Percentiles rank a stretch among this genome's conserved stretches.
These are phyloP conservation scores for Picochlorum sp. DNA, from an alignment of 139 green algal species.

Conservation along the genomic window DNA sequence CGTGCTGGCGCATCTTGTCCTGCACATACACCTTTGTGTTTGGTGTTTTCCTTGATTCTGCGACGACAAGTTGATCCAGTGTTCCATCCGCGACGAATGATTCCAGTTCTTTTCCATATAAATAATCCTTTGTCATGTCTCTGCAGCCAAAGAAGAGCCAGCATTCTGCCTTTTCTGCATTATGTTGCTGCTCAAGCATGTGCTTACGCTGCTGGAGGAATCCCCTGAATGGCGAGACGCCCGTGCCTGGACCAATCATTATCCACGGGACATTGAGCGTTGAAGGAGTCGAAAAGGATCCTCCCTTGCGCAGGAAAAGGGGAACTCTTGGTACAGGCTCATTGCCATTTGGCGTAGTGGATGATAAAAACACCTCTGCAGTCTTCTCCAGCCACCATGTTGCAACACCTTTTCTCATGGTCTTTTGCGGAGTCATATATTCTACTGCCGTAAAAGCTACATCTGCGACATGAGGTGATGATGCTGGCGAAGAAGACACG, in stretches of 20 bases:
- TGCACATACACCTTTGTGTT: conserved; percentile 76
- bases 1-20: conserved; percentile 64
- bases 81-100: conserved; percentile 51
- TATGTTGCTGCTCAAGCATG: not conserved
- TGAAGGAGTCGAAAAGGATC: conserved; percentile 53
- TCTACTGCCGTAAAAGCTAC: conserved; percentile 73
- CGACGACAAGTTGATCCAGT: conserved; percentile 60
- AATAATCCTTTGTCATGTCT: conserved; percentile 65
- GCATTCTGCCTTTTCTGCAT: conserved; percentile 2
- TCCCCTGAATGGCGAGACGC: conserved; percentile 85
- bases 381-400: conserved; percentile 69
- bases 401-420: conserved; percentile 53
- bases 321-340: conserved; percentile 26
- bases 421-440: conserved; percentile 40
- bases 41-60: conserved; percentile 60
- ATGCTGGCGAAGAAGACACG: conserved; percentile 47
- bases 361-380: conserved; percentile 13
- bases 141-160: conserved; percentile 80
- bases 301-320: conserved; percentile 66
- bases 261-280: conserved; percentile 54
- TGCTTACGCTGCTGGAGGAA: conserved; percentile 81
- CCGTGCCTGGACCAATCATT: conserved; percentile 86
- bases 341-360: not conserved
- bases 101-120: conserved; percentile 74
- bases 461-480: conserved; percentile 10